Conservation (phyloP, 208 protist species). For the Leishmania aethiopica region DNA sequence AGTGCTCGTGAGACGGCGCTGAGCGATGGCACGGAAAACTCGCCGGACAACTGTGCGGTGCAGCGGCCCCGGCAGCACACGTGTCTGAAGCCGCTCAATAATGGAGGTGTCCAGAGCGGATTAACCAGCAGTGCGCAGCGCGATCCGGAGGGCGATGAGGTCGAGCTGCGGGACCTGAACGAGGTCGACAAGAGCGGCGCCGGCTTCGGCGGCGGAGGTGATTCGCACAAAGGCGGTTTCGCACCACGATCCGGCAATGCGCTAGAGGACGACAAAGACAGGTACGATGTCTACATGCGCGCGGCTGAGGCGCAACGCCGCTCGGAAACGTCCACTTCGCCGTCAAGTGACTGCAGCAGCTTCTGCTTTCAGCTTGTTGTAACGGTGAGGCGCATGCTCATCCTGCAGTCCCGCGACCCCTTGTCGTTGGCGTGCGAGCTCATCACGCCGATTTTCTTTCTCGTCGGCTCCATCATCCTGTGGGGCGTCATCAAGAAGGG, state of each 20-base stretch:
- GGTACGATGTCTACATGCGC: conserved; percentile 18
- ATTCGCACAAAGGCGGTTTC: neutral
- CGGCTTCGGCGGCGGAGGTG: neutral
- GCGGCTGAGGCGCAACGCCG: neutral
- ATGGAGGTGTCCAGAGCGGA: too few species aligned
- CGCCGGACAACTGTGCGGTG: too few species aligned
- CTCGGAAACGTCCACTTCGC: neutral
- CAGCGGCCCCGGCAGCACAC: too few species aligned
- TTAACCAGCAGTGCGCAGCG: too few species aligned
- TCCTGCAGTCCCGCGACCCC: conserved; percentile 40
- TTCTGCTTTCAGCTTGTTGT: conserved; percentile 59
- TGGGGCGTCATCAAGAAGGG: conserved; percentile 55
- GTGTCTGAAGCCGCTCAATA: too few species aligned
- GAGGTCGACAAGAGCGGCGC: neutral
- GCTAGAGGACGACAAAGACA: neutral
- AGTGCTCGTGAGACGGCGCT: neutral
- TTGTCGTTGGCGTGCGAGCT: conserved; percentile 51
- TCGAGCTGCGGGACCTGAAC: neutral
- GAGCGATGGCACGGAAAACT: neutral
- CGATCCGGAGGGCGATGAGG: neutral
- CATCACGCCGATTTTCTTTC: conserved; percentile 69
- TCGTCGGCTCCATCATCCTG: conserved; percentile 50
- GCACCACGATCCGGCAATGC: neutral
- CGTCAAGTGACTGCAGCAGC: conserved; percentile 4
- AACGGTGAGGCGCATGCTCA: conserved; percentile 56